These are phyloP conservation scores for Hanseniaspora singularis DNA, from an alignment of 805 yeast genomes.

Conservation along the genomic window DNA sequence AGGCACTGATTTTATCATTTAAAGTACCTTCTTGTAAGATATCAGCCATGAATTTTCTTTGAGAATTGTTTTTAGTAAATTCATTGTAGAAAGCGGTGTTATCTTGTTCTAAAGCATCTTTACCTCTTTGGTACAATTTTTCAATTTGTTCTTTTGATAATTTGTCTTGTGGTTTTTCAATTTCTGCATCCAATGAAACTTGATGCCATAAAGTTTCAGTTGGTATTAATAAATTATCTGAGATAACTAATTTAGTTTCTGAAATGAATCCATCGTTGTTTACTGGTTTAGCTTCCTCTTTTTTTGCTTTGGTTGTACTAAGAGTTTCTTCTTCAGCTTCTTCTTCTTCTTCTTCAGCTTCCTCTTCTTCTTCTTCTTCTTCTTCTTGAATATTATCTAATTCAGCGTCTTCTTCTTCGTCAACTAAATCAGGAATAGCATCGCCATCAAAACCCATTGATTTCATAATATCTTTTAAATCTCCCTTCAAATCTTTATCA, in stretches of 20 bases:
- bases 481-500: conserved; percentile 37
- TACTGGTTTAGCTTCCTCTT: conserved; percentile 21
- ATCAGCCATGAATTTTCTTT: conserved; percentile 76
- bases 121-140: conserved; percentile 53
- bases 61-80: conserved; percentile 64
- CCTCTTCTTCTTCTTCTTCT: conserved; percentile 21
- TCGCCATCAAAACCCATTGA: conserved; percentile 48
- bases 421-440: conserved; percentile 21
- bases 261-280: conserved; percentile 28
- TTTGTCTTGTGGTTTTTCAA: conserved; percentile 19
- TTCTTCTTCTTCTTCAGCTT: conserved; percentile 20
- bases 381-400: too few relatives aligned
- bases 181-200: conserved; percentile 33
- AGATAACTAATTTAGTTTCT: conserved; percentile 34
- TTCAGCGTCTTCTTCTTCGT: conserved; percentile 20
- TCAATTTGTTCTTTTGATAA: conserved; percentile 44
- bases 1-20: conserved; percentile 87
- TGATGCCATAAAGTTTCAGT: conserved; percentile 69
- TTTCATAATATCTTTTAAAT: conserved; percentile 51
- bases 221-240: conserved; percentile 47
- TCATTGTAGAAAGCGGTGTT: conserved; percentile 60
- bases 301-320: conserved; percentile 19
- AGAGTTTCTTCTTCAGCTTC: conserved; percentile 16
- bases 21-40: conserved; percentile 85
- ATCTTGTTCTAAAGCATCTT: conserved; percentile 53